phyloP scores from a whole-genome alignment of 148 eudicot species.

The Polygonum aviculare region DNA sequence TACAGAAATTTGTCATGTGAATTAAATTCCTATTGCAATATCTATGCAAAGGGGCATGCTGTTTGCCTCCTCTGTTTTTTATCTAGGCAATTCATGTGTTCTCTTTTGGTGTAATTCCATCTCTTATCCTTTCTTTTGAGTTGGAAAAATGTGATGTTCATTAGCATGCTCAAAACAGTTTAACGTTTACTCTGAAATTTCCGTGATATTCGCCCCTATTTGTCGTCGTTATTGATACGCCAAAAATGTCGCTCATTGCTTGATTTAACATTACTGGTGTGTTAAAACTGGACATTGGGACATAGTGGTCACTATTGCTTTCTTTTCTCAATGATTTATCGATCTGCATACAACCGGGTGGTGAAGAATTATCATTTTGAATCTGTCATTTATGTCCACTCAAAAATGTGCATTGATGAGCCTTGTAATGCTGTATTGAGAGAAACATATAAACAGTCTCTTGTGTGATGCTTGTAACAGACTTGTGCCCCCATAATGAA shows the following conservation, averaged over 20 bases:
- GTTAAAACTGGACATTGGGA: background rate
- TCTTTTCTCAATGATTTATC: background rate
- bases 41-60: background rate
- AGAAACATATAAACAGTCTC: too few relatives aligned
- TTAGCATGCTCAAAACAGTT: too few relatives aligned
- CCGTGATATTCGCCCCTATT: too few relatives aligned
- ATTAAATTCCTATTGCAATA: background rate
- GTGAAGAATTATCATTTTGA: background rate
- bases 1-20: background rate
- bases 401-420: too few relatives aligned
- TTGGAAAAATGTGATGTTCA: background rate
- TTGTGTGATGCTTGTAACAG: too few relatives aligned
- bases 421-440: too few relatives aligned
- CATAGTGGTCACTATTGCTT: background rate
- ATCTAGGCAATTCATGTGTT: background rate
- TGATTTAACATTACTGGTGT: too few relatives aligned
- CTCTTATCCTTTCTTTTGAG: background rate
- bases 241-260: too few relatives aligned
- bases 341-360: background rate
- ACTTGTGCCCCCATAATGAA: too few relatives aligned
- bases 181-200: too few relatives aligned
- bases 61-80: background rate
- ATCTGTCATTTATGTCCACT: background rate
- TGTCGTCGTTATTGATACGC: too few relatives aligned
- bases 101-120: background rate